phyloP scores from a whole-genome alignment of 75 land plant genomes.

The Isoetes taiwanensis region DNA sequence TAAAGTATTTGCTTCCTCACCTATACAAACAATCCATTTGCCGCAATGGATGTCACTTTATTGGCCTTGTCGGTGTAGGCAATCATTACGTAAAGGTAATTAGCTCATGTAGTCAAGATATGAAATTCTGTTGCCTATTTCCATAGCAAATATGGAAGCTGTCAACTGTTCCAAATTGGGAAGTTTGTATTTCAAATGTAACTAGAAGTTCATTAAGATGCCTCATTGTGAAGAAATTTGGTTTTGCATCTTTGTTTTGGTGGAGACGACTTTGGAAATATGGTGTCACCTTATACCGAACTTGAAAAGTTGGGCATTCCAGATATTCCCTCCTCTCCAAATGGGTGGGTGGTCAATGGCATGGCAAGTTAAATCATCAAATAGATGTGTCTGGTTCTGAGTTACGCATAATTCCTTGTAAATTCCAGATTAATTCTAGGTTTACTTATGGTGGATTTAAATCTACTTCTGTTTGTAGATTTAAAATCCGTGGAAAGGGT shows the following conservation, averaged over 20 bases:
- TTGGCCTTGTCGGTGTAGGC: conserved; percentile 92
- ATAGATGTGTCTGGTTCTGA: too few relatives aligned
- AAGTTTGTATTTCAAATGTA: neutral
- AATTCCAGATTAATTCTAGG: too few relatives aligned
- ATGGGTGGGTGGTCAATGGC: too few relatives aligned
- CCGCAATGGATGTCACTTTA: conserved; percentile 83
- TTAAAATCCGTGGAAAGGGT: conserved; percentile 61
- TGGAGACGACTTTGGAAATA: conserved; percentile 77
- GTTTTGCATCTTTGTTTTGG: conserved; percentile 93
- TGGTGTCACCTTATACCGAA: conserved; percentile 90
- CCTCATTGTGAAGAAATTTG: conserved; percentile 54
- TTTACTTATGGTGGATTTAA: too few relatives aligned
- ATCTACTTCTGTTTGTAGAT: too few relatives aligned
- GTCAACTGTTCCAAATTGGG: too few relatives aligned
- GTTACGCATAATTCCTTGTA: too few relatives aligned
- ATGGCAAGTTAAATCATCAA: too few relatives aligned
- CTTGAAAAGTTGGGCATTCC: conserved; percentile 78
- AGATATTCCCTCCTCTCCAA: conserved; percentile 34
- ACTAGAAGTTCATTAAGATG: neutral
- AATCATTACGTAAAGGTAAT: conserved; percentile 55
- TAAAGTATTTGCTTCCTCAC: too few relatives aligned
- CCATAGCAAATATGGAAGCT: too few relatives aligned
- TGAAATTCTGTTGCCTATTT: too few relatives aligned
- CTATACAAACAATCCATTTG: conserved; percentile 98
- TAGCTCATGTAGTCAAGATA: too few relatives aligned